These are phyloP conservation scores for Phlyctochytrium arcticum DNA, from an alignment of 192 early-diverging fungal genomes.

Conservation along the genomic window DNA sequence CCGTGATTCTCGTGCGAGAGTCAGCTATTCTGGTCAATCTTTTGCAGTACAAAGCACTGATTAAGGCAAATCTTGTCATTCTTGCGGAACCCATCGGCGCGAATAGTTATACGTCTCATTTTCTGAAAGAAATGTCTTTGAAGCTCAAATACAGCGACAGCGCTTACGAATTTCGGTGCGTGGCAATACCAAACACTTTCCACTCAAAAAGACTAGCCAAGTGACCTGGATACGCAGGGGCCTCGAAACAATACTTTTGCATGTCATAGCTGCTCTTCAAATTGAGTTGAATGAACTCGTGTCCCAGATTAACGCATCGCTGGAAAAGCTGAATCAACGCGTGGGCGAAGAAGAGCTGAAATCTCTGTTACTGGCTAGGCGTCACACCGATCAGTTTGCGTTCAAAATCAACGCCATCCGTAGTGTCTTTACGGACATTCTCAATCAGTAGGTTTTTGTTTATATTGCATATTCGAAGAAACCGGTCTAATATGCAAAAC, in stretches of 20 bases:
- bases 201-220: too few species aligned
- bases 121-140: slow-evolving; percentile 77
- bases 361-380: slow-evolving; percentile 71
- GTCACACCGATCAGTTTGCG: slow-evolving; percentile 74
- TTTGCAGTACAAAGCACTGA: slow-evolving; percentile 73
- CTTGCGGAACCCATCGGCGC: slow-evolving; percentile 51
- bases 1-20: slow-evolving; percentile 75
- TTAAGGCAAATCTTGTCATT: slow-evolving; percentile 72
- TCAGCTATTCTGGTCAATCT: slow-evolving; percentile 82
- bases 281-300: slow-evolving; percentile 61
- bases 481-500: background rate
- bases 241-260: slow-evolving; percentile 76
- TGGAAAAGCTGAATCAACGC: slow-evolving; percentile 69
- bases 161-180: slow-evolving; percentile 33
- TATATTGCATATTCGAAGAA: slow-evolving; percentile 15
- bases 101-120: slow-evolving; percentile 56
- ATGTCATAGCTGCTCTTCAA: slow-evolving; percentile 54
- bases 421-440: slow-evolving; percentile 71
- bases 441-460: slow-evolving; percentile 49
- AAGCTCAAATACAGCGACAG: slow-evolving; percentile 48
- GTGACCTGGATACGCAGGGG: slow-evolving; percentile 45
- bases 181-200: too few species aligned
- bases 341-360: slow-evolving; percentile 72
- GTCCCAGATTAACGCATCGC: slow-evolving; percentile 57
- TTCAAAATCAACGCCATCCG: slow-evolving; percentile 72